A percentile compares a stretch with the other conserved stretches of the same genome.
phyloP scores from a whole-genome alignment of 164 flowering plant species.

The Akebia trifoliata region DNA sequence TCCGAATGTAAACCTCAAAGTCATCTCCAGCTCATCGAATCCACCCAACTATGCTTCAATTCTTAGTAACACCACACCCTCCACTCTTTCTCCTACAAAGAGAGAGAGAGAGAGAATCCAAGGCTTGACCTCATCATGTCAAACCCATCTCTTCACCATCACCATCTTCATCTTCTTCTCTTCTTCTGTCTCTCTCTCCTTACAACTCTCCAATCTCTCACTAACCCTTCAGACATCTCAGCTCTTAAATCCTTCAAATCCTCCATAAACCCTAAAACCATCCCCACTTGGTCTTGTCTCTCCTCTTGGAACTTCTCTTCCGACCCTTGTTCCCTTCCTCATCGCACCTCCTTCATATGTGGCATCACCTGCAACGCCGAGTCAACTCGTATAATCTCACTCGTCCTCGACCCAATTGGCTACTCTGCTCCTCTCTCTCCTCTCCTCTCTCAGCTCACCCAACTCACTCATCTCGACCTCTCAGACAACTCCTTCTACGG shows the following conservation, averaged over 20 bases:
- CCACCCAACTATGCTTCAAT: too few relatives aligned
- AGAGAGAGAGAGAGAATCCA: background rate
- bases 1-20: too few relatives aligned
- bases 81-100: too few relatives aligned
- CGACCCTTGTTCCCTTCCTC: conserved; percentile 64
- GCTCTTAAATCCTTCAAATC: conserved; percentile 54
- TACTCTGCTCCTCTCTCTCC: conserved; percentile 67
- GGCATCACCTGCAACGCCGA: conserved; percentile 53
- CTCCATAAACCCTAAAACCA: conserved; percentile 38
- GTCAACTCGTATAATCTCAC: conserved; percentile 38
- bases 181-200: background rate
- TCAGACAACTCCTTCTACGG: conserved; percentile 65
- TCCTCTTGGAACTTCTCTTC: conserved; percentile 60
- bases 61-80: too few relatives aligned
- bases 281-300: conserved; percentile 56
- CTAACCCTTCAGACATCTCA: conserved; percentile 41
- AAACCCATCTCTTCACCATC: too few relatives aligned
- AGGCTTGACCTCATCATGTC: conserved; percentile 10
- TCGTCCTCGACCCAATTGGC: conserved; percentile 62
- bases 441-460: conserved; percentile 51
- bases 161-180: conserved; percentile 3
- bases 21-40: too few relatives aligned
- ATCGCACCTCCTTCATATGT: conserved; percentile 52
- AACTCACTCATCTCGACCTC: conserved; percentile 49
- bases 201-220: conserved; percentile 21